phyloP scores from a whole-genome alignment of 192 early-diverging fungal species.

The Rhizophagus sp. region DNA sequence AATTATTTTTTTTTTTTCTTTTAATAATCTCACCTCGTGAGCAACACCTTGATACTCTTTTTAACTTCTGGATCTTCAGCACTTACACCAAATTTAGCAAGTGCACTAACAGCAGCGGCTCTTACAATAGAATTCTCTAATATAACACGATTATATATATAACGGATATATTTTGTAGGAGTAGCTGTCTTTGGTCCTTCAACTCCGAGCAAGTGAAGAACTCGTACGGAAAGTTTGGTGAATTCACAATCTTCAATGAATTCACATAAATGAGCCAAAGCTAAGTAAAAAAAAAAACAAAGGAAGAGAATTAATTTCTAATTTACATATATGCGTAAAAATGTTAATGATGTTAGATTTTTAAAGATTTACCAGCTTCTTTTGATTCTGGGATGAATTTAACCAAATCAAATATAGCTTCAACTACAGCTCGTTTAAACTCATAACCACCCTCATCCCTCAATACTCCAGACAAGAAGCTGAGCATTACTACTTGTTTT shows the following conservation, averaged over 20 bases:
- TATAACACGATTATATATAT: constrained; percentile 99
- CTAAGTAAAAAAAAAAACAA: constrained; percentile 36
- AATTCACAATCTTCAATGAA: constrained; percentile 99
- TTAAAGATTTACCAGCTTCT: constrained; percentile 66
- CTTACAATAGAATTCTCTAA: constrained; percentile 95
- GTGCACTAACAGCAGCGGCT: constrained; percentile 92
- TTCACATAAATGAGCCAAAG: constrained; percentile 95
- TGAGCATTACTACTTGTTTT: constrained; percentile 92
- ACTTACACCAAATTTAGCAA: constrained; percentile 91
- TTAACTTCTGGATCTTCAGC: constrained; percentile 69
- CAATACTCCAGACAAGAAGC: constrained; percentile 88
- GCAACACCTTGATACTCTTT: constrained; percentile 79
- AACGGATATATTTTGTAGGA: constrained; percentile 96
- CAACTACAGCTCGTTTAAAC: constrained; percentile 94
- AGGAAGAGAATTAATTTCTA: not conserved
- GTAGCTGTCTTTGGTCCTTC: constrained; percentile 92
- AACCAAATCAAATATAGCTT: constrained; percentile 96
- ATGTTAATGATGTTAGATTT: not conserved
- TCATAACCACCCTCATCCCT: constrained; percentile 98
- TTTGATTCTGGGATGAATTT: constrained; percentile 92
- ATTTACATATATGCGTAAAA: not conserved
- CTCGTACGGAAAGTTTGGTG: constrained; percentile 96
- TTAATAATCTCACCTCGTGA: constrained; percentile 53
- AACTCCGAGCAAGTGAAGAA: constrained; percentile 90
- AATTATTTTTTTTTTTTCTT: too few relatives aligned